A percentile compares a stretch with the other conserved stretches of the same genome.
phyloP scores from a whole-genome alignment of 768 basidiomycete genomes.

The Dacryopinax spathularia region DNA sequence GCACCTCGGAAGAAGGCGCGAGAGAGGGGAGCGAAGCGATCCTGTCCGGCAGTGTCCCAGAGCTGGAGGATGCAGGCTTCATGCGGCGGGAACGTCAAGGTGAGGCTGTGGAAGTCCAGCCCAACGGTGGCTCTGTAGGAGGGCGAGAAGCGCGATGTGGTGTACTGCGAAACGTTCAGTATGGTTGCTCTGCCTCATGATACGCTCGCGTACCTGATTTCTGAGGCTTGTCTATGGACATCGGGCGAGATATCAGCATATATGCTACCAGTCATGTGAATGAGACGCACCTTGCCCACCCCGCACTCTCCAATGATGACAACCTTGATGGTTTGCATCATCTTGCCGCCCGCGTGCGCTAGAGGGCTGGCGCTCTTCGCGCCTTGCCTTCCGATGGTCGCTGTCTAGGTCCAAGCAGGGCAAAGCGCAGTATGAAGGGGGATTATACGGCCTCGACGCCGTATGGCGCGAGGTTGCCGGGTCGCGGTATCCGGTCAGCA shows the following conservation, averaged over 20 bases:
- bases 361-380: not conserved
- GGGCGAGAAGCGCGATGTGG: slow-evolving; percentile 58
- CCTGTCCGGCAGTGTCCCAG: slow-evolving; percentile 76
- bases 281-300: slow-evolving; percentile 52
- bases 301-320: slow-evolving; percentile 70
- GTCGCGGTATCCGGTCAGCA: not conserved
- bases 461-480: not conserved
- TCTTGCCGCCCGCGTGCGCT: not conserved
- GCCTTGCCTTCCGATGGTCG: not conserved
- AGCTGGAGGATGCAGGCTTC: slow-evolving; percentile 56
- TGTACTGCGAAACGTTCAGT: slow-evolving; percentile 35
- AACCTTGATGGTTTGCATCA: slow-evolving; percentile 63
- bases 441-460: not conserved
- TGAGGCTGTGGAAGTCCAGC: slow-evolving; percentile 75
- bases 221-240: slow-evolving; percentile 15
- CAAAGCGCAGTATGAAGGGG: not conserved
- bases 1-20: slow-evolving; percentile 75
- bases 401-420: not conserved
- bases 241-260: not conserved
- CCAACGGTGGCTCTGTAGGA: slow-evolving; percentile 78
- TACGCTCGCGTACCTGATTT: slow-evolving; percentile 12
- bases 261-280: not conserved
- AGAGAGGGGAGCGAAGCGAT: slow-evolving; percentile 71
- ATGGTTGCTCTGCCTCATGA: not conserved
- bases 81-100: slow-evolving; percentile 25